Percentiles rank a stretch among this genome's conserved stretches.
phyloP scores from a whole-genome alignment of 1,139 yeast genomes.

The Sugiyamaella neomexicana region DNA sequence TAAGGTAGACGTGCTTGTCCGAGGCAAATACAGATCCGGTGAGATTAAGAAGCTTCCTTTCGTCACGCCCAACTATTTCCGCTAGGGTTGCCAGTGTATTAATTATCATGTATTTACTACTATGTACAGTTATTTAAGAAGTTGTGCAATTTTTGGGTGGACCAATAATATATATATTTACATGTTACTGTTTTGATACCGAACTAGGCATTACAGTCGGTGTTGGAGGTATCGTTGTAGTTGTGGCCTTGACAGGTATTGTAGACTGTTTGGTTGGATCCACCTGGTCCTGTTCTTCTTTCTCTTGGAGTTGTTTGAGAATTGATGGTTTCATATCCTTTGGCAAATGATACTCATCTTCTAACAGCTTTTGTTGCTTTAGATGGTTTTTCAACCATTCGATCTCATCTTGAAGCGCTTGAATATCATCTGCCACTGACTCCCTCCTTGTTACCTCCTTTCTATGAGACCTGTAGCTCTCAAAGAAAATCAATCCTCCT shows the following conservation, averaged over 20 bases:
- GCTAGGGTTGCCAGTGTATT: slow-evolving; percentile 29
- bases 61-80: slow-evolving; percentile 70
- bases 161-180: no score
- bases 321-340: slow-evolving; percentile 50
- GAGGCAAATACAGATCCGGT: slow-evolving; percentile 82
- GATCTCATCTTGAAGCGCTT: slow-evolving; percentile 67
- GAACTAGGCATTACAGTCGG: slow-evolving; percentile 1
- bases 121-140: neutral
- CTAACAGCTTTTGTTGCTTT: slow-evolving; percentile 44
- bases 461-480: slow-evolving; percentile 65
- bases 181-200: neutral
- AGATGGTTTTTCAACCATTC: slow-evolving; percentile 57
- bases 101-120: neutral
- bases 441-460: slow-evolving; percentile 65
- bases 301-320: slow-evolving; percentile 35
- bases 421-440: slow-evolving; percentile 65
- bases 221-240: slow-evolving; percentile 4
- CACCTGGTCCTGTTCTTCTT: neutral
- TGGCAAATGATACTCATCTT: slow-evolving; percentile 53
- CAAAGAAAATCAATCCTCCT: slow-evolving; percentile 74
- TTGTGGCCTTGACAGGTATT: neutral
- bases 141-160: no score
- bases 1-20: slow-evolving; percentile 68
- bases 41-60: slow-evolving; percentile 80
- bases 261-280: neutral